Evolutionary conservation across 2,329 filamentous ascomycete species (phyloP).

Genomic region (Daldinia eschscholtzii): DNA sequence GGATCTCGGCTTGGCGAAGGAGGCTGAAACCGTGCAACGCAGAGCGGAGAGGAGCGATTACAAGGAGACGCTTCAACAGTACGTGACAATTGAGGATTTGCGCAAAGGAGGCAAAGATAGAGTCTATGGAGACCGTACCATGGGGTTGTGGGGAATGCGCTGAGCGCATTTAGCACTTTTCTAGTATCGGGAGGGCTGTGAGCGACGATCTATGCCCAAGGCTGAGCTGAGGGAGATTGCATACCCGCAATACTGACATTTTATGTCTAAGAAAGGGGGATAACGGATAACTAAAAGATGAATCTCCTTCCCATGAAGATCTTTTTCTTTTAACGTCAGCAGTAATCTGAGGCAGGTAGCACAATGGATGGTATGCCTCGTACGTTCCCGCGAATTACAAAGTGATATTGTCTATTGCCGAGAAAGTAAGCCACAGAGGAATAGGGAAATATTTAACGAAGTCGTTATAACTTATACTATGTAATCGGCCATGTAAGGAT

Average conservation of each 20-base stretch:
- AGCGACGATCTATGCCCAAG: neutral
- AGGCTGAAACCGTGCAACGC: slow-evolving; percentile 18
- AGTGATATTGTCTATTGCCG: neutral
- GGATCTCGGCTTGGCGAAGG: slow-evolving; percentile 11
- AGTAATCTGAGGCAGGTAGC: neutral
- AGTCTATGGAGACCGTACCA: neutral
- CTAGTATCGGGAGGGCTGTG: neutral
- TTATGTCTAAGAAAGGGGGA: neutral
- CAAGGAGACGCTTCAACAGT: neutral
- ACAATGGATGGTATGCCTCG: neutral
- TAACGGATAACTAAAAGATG: neutral
- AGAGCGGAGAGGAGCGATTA: neutral
- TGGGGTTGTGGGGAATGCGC: neutral
- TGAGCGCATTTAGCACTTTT: neutral
- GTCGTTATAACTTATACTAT: neutral
- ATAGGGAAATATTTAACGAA: slow-evolving; percentile 21
- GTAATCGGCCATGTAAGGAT: neutral
- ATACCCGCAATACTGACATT: neutral
- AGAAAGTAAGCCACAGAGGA: neutral
- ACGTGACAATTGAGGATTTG: neutral
- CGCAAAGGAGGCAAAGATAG: neutral
- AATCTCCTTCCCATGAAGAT: neutral
- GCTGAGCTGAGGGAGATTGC: neutral
- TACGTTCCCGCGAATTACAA: slow-evolving; percentile 5
- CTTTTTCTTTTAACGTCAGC: slow-evolving; percentile 3